Base-by-base conservation (phyloP, 768 basidiomycete genomes). In the Tricholoma flavovirens region DNA sequence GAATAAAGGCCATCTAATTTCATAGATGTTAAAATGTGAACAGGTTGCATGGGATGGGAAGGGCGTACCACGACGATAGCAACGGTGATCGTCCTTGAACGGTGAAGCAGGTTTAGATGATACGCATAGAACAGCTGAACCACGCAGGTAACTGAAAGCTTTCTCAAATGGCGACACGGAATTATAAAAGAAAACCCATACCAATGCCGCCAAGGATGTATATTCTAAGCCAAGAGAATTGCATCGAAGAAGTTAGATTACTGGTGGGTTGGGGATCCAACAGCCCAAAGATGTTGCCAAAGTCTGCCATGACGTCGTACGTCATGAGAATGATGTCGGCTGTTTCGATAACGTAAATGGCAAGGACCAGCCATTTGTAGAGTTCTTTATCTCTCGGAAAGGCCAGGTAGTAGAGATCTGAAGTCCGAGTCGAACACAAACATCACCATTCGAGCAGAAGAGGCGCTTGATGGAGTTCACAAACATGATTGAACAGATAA, bases 341-440 rank as follows among this genome's bases (percentile, higher is more conserved):
- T 1, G 58, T 56, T 51, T 64, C 62, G 40, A 62, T 29, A 21
- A 56, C 12, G 36, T 59, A 64, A 19, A 62, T 36, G 12, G 48
- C 33, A 19, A 57, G 57, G 32, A 62, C 62, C 8, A 62, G 54
- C 1, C 11, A 10, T 56, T 62, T 64, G 59, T 45, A 48, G 11
- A 50, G 26, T n/a, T 12, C n/a, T 21, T 33, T 50, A 33, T 64
- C 62, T 10, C 56, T 54, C 15, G 62, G 62, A 48, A 63, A 65
- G 33, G 60, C 60, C 7, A 59, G 14, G 19, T 60, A 63, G 30
- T 63, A 65, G 14, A 61, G 48, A 40, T 63, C 62, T 63, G 24
- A 15, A 22, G 40, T n/a, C n/a, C n/a, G n/a, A n/a, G n/a, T 33
- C 21, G 14, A 36, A 36, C 5, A 7, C 15, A 15, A 15, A 40